Conservation (phyloP, 2,329 filamentous ascomycete species). For the Diaporthe australafricana region DNA sequence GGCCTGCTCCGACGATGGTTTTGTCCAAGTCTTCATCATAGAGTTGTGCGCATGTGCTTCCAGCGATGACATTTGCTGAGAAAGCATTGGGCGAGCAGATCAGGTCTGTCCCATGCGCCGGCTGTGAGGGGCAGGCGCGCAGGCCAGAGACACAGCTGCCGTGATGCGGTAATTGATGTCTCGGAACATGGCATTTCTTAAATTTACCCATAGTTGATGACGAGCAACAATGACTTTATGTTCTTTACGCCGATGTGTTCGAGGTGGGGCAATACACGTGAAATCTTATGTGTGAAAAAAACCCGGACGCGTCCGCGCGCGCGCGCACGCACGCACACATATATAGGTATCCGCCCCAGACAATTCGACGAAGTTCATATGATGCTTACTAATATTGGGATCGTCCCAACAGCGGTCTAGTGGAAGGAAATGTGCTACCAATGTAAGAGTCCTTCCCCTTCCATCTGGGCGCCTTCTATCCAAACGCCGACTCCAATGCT, state of each 20-base stretch:
- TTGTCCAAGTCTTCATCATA: neutral
- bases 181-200: neutral
- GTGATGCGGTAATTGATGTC: neutral
- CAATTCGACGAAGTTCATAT: neutral
- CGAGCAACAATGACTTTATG: neutral
- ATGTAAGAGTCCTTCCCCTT: neutral
- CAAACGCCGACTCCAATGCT: conserved; percentile 37
- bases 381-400: neutral
- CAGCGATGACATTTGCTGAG: neutral
- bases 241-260: neutral
- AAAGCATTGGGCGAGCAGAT: no score
- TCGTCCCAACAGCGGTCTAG: neutral
- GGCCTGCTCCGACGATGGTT: neutral
- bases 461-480: conserved; percentile 28
- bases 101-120: neutral
- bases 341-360: neutral
- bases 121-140: neutral
- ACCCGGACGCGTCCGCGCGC: no score
- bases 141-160: neutral
- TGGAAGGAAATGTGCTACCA: neutral
- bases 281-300: neutral
- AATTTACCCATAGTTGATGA: neutral
- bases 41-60: neutral
- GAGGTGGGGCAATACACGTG: neutral
- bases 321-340: neutral